Evolutionary conservation across 805 yeast species (phyloP), one percentile per base, ranked within the genome.

Genomic region (Hanseniaspora pseudoguilliermondii): DNA sequence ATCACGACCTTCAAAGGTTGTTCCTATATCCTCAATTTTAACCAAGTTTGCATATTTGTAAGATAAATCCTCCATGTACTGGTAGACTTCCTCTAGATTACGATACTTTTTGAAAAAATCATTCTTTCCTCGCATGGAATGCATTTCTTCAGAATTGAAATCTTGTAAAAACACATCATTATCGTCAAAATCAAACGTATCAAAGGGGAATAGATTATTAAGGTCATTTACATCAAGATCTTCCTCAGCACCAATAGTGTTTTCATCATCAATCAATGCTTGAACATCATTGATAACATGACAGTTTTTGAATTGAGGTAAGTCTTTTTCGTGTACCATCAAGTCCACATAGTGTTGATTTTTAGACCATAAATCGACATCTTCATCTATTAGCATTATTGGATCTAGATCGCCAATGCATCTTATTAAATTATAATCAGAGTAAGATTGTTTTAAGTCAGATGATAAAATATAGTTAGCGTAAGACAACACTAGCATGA

Each of bases 1-100:
- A 29, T 79, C 80, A 55, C 93, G 73, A 6, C 86, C 86, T 68
- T 88, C 95, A 64, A 68, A 79, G 0, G 95, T 85, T 57, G 75
- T 74, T 2, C 96, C 97, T 16, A 87, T 77, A 62, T 76, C 72
- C 64, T 84, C 88, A 18, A 85, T 66, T 3, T 67, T 68, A n/a
- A 86, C 75, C 9, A 83, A 62, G 10, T 80, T 75, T 0, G 95
- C 87, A 65, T 77, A 86, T 1, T 85, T 75, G 55, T 76, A 74
- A 58, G 74, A 72, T 21, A 88, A 63, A 23, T 81, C 61, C 47
- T 80, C 83, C 60, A 83, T 72, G 95, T 95, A 87, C 0, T 81
- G 71, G 62, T 86, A 75, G 20, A 89, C 82, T 4, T 87, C 77
- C 34, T 77, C 76, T 58, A 86, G 70, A 34, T 84, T 80, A 58